These are phyloP conservation scores for Monotropa hypopitys DNA, from an alignment of 179 eudicot species.

Conservation along the genomic window DNA sequence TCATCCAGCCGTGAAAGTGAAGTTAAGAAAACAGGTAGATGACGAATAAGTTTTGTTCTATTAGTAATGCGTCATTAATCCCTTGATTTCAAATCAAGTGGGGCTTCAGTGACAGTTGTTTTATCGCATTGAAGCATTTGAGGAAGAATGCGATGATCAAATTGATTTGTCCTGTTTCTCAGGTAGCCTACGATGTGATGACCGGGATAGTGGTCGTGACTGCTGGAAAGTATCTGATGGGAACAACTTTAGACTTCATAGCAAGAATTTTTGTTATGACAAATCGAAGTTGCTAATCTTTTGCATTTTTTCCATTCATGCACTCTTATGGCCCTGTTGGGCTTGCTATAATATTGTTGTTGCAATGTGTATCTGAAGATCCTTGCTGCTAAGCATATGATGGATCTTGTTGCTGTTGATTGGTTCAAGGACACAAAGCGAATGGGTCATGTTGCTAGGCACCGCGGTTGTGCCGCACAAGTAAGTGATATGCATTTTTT, in stretches of 20 bases:
- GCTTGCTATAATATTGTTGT: slow-evolving; percentile 11
- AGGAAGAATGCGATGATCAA: slow-evolving; percentile 51
- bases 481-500: slow-evolving; percentile 27
- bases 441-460: slow-evolving; percentile 96
- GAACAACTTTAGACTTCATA: slow-evolving; percentile 91
- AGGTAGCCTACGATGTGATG: slow-evolving; percentile 69
- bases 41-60: background rate
- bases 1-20: slow-evolving; percentile 42
- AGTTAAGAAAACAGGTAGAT: slow-evolving; percentile 49
- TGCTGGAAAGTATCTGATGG: slow-evolving; percentile 93
- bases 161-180: slow-evolving; percentile 81
- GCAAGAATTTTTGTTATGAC: slow-evolving; percentile 61
- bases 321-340: background rate
- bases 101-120: slow-evolving; percentile 12
- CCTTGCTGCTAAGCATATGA: slow-evolving; percentile 77
- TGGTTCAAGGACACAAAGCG: slow-evolving; percentile 90
- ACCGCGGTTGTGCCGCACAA: slow-evolving; percentile 93
- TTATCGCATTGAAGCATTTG: slow-evolving; percentile 33
- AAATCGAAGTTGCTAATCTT: slow-evolving; percentile 43
- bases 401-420: slow-evolving; percentile 99
- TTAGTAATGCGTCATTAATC: background rate
- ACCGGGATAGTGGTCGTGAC: slow-evolving; percentile 70
- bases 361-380: slow-evolving; percentile 24
- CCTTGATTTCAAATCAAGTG: slow-evolving; percentile 2
- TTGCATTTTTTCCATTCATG: slow-evolving; percentile 2